Conservation (phyloP, 345 rosid genomes). For the Kandelia obovata region DNA sequence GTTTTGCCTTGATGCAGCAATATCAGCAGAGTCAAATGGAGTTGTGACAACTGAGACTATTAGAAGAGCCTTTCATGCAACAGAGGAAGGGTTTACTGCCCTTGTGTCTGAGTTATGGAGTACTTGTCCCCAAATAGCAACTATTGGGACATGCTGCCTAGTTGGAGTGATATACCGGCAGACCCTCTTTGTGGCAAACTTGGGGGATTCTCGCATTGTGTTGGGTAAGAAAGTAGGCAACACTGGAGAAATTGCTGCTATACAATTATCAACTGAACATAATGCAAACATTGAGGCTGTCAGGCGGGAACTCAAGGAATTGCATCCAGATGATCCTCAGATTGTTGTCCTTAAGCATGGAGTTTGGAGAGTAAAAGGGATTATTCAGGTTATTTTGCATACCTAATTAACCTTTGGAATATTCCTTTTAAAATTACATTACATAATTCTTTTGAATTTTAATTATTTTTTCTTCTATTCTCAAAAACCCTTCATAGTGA, state of each 20-base stretch:
- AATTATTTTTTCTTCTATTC: neutral
- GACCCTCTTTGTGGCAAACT: constrained; percentile 81
- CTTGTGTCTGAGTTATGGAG: constrained; percentile 67
- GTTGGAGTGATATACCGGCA: constrained; percentile 75
- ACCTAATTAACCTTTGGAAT: constrained; percentile 4
- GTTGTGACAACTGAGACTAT: constrained; percentile 68
- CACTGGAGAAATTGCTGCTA: constrained; percentile 63
- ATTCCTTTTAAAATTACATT: constrained; percentile 5
- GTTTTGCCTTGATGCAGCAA: constrained; percentile 81
- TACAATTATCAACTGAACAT: constrained; percentile 83
- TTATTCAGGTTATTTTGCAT: constrained; percentile 64
- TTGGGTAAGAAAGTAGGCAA: constrained; percentile 78
- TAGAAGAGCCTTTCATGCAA: constrained; percentile 62
- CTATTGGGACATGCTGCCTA: constrained; percentile 79
- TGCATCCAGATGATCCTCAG: constrained; percentile 82
- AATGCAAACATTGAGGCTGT: constrained; percentile 77
- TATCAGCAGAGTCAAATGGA: constrained; percentile 63
- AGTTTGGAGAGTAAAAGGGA: constrained; percentile 95
- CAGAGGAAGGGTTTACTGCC: constrained; percentile 77
- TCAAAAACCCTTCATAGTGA: neutral
- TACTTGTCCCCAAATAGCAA: constrained; percentile 58
- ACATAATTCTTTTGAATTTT: neutral
- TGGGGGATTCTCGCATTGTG: constrained; percentile 84
- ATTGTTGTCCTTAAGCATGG: constrained; percentile 82
- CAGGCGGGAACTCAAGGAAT: constrained; percentile 76